A percentile compares a stretch with the other conserved stretches of the same genome.
phyloP scores from a whole-genome alignment of 1,284 basidiomycete genomes.

The Trichosporon asahii region DNA sequence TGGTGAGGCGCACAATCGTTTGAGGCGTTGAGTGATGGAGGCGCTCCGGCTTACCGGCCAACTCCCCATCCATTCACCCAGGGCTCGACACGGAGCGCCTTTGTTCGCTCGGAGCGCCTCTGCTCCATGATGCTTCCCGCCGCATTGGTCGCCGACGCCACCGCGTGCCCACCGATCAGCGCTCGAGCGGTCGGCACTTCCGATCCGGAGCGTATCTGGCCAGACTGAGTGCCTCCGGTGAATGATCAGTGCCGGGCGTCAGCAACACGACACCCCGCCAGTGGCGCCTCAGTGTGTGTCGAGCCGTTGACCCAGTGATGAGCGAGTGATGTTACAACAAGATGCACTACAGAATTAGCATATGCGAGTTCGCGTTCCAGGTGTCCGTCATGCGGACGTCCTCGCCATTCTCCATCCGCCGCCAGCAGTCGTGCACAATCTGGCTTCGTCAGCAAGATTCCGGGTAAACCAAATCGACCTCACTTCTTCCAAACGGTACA shows the following conservation, averaged over 20 bases:
- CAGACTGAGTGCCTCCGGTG: background rate
- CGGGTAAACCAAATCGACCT: background rate
- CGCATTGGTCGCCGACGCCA: background rate
- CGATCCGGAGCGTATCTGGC: background rate
- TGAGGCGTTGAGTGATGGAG: too few relatives aligned
- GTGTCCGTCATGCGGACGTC: constrained; percentile 17
- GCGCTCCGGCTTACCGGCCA: too few relatives aligned
- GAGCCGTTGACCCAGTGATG: too few relatives aligned
- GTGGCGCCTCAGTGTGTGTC: too few relatives aligned
- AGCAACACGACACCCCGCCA: background rate
- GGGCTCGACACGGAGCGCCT: too few relatives aligned
- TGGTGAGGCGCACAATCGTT: too few relatives aligned
- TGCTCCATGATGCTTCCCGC: background rate
- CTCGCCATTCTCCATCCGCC: constrained; percentile 12
- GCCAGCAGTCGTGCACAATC: constrained; percentile 24
- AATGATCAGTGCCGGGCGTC: background rate
- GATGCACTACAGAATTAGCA: constrained; percentile 18
- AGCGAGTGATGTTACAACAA: background rate
- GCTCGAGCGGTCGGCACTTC: background rate
- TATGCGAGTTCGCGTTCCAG: constrained; percentile 13
- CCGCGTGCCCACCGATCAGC: background rate
- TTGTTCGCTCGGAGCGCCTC: too few relatives aligned
- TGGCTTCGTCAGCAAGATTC: background rate
- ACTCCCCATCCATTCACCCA: too few relatives aligned
- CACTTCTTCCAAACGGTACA: constrained; percentile 16